Evolutionary conservation across 805 yeast species (phyloP), one percentile per base, ranked within the genome.

Genomic region (Tetrapisispora arboricola): DNA sequence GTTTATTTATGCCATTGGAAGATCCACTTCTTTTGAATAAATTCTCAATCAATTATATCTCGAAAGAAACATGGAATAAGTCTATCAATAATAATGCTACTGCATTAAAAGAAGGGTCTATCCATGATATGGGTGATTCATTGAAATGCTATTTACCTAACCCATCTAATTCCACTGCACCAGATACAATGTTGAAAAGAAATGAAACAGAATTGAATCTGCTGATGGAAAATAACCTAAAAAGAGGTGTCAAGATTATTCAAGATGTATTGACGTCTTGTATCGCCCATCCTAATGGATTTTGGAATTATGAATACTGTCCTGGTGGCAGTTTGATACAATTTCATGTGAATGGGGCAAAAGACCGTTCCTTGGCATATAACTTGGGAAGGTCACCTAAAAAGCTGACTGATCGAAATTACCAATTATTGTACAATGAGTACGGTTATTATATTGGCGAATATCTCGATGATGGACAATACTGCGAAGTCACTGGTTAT

Each of bases 401-500:
- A 16, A 60, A 49, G 22, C 41, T 55, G 7, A 50, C 19, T 45
- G 51, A 47, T 16, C 38, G 52, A 27, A 53, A 51, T 3, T 44
- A 47, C 6, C 65, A 61, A 35, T 58, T 68, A 20, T 41, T 51
- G 3, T 54, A 65, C 21, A 53, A 55, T 31, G 58, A 64, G 24
- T 57, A 58, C 20, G 67, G 65, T 9, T 58, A 62, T 36, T 58
- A 60, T 34, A 44, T 61, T 3, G 57, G 59, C 40, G 58, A 60
- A 35, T 32, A 42, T 11, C 54, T 78, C 55, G 61, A 60, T 44
- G 41, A 61, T 56, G 92, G 90, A 8, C 71, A 71, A 17, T 40
- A 63, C 3, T 82, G 92, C 58, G 84, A 77, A 49, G 54, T 76
- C 35, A 78, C 84, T 0, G 67, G 67, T 2, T 54, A 60, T 21